These are phyloP conservation scores for Exophiala phaeomuriformis DNA, from an alignment of 2,329 filamentous ascomycete genomes.

Conservation along the genomic window DNA sequence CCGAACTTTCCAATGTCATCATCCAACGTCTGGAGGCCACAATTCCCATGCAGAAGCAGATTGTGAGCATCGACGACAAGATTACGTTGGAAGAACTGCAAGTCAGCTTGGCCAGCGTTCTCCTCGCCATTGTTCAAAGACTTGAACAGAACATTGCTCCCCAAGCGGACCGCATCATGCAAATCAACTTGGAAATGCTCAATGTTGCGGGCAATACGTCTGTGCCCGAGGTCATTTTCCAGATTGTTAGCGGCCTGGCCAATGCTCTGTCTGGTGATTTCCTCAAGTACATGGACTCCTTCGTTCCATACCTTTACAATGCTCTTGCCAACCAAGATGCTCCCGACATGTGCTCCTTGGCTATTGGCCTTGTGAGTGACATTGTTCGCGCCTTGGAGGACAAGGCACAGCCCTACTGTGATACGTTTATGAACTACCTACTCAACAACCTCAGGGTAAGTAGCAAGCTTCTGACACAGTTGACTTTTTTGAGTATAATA, in stretches of 20 bases:
- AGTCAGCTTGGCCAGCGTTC: constrained; percentile 83
- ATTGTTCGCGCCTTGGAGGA: constrained; percentile 87
- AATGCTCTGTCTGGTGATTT: constrained; percentile 90
- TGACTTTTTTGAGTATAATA: constrained; percentile 26
- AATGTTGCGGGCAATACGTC: constrained; percentile 75
- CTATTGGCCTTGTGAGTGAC: constrained; percentile 93
- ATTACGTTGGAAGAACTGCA: constrained; percentile 97
- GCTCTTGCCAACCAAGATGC: constrained; percentile 94
- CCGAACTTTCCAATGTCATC: constrained; percentile 75
- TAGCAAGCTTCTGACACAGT: constrained; percentile 42
- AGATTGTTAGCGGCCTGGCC: constrained; percentile 82
- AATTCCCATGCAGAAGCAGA: constrained; percentile 78
- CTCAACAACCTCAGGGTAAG: constrained; percentile 69
- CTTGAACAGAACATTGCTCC: constrained; percentile 86
- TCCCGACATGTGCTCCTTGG: constrained; percentile 88
- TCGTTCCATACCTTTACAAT: constrained; percentile 85
- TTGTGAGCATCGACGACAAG: constrained; percentile 93
- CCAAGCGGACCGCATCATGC: constrained; percentile 90
- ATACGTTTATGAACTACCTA: constrained; percentile 96
- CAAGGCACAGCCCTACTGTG: constrained; percentile 89
- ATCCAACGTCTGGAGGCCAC: constrained; percentile 88
- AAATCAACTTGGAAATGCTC: constrained; percentile 73
- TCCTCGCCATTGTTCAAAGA: constrained; percentile 84
- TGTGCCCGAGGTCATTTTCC: constrained; percentile 90
- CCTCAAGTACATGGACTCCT: constrained; percentile 94